Conservation (phyloP, 352 stramenopile species). For the Nothophytophthora sp. region DNA sequence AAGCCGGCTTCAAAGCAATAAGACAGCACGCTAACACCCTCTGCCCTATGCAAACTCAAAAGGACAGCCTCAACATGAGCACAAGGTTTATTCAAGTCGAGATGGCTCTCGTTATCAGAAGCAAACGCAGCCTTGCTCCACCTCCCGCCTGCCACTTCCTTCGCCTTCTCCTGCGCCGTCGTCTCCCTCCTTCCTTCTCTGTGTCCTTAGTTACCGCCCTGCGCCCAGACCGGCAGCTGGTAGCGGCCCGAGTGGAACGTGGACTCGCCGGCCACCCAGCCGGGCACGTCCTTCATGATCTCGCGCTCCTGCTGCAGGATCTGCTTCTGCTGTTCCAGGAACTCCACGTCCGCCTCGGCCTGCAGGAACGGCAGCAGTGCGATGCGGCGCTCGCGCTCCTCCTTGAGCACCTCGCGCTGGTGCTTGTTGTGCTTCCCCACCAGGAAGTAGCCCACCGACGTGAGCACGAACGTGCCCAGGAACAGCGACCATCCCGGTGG, state of each 20-base stretch:
- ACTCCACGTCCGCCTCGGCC: conserved; percentile 94
- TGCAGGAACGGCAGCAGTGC: conserved; percentile 94
- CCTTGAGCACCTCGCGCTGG: conserved; percentile 58
- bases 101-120: no score
- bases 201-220: conserved; percentile 54
- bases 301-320: conserved; percentile 91
- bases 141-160: no score
- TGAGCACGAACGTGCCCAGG: conserved; percentile 68
- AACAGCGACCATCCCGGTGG: conserved; percentile 83
- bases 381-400: conserved; percentile 93
- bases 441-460: conserved; percentile 73
- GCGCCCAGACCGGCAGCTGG: conserved; percentile 74
- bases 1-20: no score
- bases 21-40: neutral
- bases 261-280: conserved; percentile 89
- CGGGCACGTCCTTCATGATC: conserved; percentile 96
- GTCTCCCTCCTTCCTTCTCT: conserved; percentile 2
- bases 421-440: conserved; percentile 82
- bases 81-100: no score
- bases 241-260: conserved; percentile 90
- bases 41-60: neutral
- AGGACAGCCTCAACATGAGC: no score
- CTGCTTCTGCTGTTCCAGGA: conserved; percentile 84
- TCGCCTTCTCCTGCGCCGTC: no score
- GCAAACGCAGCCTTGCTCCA: no score